Evolutionary conservation across 83 land plant species (phyloP), one percentile per base, ranked within the genome.

Genomic region (Diphasiastrum complanatum): DNA sequence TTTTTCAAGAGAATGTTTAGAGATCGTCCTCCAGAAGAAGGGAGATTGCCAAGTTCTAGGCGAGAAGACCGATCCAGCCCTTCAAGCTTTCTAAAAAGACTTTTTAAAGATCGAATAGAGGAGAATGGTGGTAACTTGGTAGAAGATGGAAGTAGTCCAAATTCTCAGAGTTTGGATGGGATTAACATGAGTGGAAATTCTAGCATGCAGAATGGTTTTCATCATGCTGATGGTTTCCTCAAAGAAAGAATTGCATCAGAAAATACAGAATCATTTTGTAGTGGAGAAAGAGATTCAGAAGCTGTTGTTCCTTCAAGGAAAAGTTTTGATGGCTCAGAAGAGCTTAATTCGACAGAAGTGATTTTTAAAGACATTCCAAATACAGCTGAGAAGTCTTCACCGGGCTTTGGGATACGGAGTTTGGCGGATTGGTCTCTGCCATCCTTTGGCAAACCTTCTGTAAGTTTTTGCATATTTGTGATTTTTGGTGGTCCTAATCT

Each of bases 1-100:
- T 95, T 95, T 57, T 87, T 95, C 62, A 83, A 83, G 50, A 82
- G 91, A 48, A 62, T 95, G 5, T 95, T 95, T 43, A 67, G 78
- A 33, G 97, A 55, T 1, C 78, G 91, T 5, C 79, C 85, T 40
- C 41, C 81, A 34, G 99, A 95, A 73, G 99, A 95, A 22, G 36
- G 1, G 10, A 37, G 49, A 36, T 58, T 43, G 55, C n/a, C 34
- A 1, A 20, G 57, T 64, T 51, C 28, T 34, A 18, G 60, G 16
- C 36, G 31, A 4, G 68, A 65, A 37, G 68, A 65, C 41, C 64
- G 68, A 38, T 54, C 47, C 34, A 75, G 75, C 23, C 78, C 75
- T 36, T 72, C 78, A 34, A 64, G 56, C 43, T 60, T 75, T 53
- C 54, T 75, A 27, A 75, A 57, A 36, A 62, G 67, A 64, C 52